phyloP scores from a whole-genome alignment of 495 filamentous ascomycete genomes.

The Podospora comata region DNA sequence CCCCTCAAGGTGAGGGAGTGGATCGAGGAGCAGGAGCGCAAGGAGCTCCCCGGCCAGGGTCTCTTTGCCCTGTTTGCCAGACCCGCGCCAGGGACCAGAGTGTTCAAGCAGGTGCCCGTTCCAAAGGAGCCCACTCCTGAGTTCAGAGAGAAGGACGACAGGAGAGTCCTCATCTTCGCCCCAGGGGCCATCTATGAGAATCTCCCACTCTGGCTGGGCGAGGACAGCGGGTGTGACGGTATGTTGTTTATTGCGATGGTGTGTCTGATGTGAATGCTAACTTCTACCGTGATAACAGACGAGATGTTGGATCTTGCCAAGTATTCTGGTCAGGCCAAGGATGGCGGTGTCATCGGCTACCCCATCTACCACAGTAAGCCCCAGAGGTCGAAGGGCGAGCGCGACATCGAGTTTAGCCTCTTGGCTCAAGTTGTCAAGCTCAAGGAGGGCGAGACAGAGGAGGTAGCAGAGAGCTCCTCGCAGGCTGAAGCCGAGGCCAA shows the following conservation, averaged over 20 bases:
- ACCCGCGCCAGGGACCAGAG: slow-evolving; percentile 13
- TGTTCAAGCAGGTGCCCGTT: slow-evolving; percentile 17
- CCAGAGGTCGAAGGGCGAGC: slow-evolving; percentile 13
- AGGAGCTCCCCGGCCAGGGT: slow-evolving; percentile 22
- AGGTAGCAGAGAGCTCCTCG: slow-evolving; percentile 8
- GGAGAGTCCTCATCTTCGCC: slow-evolving; percentile 33
- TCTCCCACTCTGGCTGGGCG: slow-evolving; percentile 37
- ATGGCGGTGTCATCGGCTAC: slow-evolving; percentile 35
- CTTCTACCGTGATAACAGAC: slow-evolving; percentile 19
- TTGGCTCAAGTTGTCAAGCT: slow-evolving; percentile 31
- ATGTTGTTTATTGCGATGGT: slow-evolving; percentile 5
- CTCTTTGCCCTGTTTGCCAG: slow-evolving; percentile 32
- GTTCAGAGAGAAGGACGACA: slow-evolving; percentile 24
- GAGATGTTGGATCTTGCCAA: slow-evolving; percentile 28
- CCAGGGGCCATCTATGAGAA: slow-evolving; percentile 34
- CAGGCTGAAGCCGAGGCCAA: slow-evolving; percentile 15
- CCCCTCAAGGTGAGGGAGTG: slow-evolving; percentile 35
- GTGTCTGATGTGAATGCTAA: slow-evolving; percentile 4
- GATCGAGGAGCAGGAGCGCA: slow-evolving; percentile 38
- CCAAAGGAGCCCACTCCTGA: slow-evolving; percentile 20
- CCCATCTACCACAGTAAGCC: slow-evolving; percentile 27
- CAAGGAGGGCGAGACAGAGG: slow-evolving; percentile 15
- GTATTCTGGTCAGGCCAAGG: slow-evolving; percentile 27
- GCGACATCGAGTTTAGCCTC: slow-evolving; percentile 33
- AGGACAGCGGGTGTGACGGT: slow-evolving; percentile 35